Conservation (phyloP, 768 basidiomycete genomes). For the Suillus lakei region DNA sequence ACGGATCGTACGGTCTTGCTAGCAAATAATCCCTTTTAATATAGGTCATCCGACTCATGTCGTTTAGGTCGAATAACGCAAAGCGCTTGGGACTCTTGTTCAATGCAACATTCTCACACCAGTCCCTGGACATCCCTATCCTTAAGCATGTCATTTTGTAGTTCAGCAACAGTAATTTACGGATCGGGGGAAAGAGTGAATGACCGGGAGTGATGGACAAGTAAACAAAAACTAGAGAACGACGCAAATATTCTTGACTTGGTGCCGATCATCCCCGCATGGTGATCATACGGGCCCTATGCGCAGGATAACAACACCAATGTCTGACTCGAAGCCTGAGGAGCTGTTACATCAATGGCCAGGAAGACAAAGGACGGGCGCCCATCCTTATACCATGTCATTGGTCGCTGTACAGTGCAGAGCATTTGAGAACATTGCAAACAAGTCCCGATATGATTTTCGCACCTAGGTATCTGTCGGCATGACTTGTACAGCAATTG, state of each 20-base stretch:
- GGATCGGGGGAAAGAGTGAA: neutral
- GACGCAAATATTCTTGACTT: neutral
- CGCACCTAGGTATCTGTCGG: slow-evolving; percentile 5
- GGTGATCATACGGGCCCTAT: neutral
- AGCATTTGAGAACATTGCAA: neutral
- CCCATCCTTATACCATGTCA: neutral
- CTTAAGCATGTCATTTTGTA: neutral
- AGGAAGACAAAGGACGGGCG: neutral
- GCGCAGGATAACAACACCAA: neutral
- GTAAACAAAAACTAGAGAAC: neutral
- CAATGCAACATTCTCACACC: neutral
- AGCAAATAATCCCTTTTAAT: neutral
- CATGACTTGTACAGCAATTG: neutral
- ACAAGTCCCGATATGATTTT: neutral
- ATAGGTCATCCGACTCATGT: neutral
- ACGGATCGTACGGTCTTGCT: neutral
- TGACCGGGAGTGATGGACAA: neutral
- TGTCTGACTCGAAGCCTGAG: neutral
- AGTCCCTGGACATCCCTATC: neutral
- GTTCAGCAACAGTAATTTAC: no score
- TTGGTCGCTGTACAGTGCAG: neutral
- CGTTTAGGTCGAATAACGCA: neutral
- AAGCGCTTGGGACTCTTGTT: neutral
- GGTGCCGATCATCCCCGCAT: neutral
- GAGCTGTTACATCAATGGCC: neutral